Base-by-base conservation (phyloP, 2,329 filamentous ascomycete species). In the Tolypocladium nubicola region DNA sequence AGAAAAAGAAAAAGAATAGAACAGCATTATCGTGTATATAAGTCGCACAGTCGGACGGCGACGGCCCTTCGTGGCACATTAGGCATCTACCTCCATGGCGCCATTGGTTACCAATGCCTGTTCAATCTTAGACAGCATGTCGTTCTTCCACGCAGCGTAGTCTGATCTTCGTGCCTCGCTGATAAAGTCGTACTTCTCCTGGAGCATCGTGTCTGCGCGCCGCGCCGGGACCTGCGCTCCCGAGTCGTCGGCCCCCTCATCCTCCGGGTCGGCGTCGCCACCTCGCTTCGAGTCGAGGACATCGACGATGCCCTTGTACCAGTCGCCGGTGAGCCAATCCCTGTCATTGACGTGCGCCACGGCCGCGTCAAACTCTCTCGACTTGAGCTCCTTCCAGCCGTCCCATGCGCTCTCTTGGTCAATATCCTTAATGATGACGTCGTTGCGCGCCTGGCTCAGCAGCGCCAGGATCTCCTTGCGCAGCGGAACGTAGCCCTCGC, bases 131-230 rank as follows among this genome's bases (percentile, higher is more conserved):
- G 71, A 73, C 66, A 88, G 64, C 33, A 90, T 79, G 1, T 68
- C 72, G 5, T 77, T 75, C 69, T 86, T 86, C 89, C 89, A 94
- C 21, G 68, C 69, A 50, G 68, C 73, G 66, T 85, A 91, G 13
- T 86, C 83, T 45, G 75, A 75, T 63, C 79, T 77, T 62, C 82
- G 83, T 60, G 78, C 75, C 53, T 86, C 82, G 61, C 84, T 86
- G 63, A 92, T 70, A 65, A 85, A 89, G 65, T 91, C 87, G 64
- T 88, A 85, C 52, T 81, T 79, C 61, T 86, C 84, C 69, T 91
- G 87, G 63, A 92, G 83, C 88, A 91, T 91, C 2, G 85, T 88
- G 61, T 84, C 82, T 10, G 78, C 73, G 57, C 78, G 69, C 70
- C 83, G 71, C 35, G 77, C 67, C 57, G 77, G 73, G 41, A 73